Evolutionary conservation across 2,329 filamentous ascomycete species (phyloP).

Genomic region (Curvularia spicifera): DNA sequence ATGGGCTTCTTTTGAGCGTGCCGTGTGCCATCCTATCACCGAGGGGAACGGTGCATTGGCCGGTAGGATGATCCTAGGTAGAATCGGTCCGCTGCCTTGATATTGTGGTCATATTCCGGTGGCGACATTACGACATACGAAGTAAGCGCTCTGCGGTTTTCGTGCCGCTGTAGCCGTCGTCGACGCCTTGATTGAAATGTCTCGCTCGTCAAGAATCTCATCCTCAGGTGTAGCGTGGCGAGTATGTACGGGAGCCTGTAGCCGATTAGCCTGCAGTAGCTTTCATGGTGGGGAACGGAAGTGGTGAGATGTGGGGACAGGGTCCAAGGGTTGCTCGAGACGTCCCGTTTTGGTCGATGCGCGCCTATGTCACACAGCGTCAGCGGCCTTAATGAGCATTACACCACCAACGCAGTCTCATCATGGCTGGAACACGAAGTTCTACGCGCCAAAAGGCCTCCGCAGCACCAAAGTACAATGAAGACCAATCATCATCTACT

Average conservation of each 20-base stretch:
- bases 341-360: slow-evolving; percentile 11
- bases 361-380: slow-evolving; percentile 4
- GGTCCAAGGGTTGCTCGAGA: background rate
- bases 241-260: background rate
- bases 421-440: slow-evolving; percentile 40
- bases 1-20: background rate
- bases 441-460: slow-evolving; percentile 36
- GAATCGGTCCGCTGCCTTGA: background rate
- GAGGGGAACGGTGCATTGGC: background rate
- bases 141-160: background rate
- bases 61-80: too few species aligned
- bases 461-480: slow-evolving; percentile 29
- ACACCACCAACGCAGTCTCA: slow-evolving; percentile 6
- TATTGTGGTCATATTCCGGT: background rate
- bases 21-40: background rate
- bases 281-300: background rate
- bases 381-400: slow-evolving; percentile 4
- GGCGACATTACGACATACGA: too few species aligned
- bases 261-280: background rate
- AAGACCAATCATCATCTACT: slow-evolving; percentile 22
- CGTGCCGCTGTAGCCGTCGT: background rate
- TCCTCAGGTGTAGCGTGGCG: background rate
- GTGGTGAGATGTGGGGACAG: background rate
- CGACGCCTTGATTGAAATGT: background rate
- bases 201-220: background rate